phyloP scores from a whole-genome alignment of 2,329 filamentous ascomycete species.

The Aspergillus ochraceoroseus region DNA sequence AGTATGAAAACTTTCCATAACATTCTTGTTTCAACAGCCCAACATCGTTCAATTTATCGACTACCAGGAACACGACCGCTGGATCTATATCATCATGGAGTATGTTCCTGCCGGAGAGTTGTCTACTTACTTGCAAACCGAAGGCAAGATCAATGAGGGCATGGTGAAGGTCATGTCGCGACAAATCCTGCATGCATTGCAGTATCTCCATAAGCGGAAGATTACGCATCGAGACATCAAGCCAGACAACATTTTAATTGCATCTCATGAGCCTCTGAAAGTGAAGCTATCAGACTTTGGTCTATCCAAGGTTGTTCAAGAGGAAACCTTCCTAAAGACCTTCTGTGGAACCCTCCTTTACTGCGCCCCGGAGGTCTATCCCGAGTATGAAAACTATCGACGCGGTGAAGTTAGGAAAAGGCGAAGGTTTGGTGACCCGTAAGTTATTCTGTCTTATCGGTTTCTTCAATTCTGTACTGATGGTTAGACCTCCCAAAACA shows the following conservation, averaged over 20 bases:
- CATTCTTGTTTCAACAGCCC: conserved; percentile 46
- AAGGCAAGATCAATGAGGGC: conserved; percentile 61
- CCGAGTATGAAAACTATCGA: conserved; percentile 65
- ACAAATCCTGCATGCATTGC: conserved; percentile 69
- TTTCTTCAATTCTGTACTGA: conserved; percentile 14
- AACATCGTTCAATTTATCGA: conserved; percentile 92
- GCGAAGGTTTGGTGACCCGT: conserved; percentile 51
- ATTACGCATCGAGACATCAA: conserved; percentile 99
- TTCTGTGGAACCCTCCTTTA: conserved; percentile 96
- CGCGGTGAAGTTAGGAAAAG: conserved; percentile 58
- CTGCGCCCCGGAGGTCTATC: conserved; percentile 94
- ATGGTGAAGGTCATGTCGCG: conserved; percentile 66
- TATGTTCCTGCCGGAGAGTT: conserved; percentile 79
- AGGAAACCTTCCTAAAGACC: conserved; percentile 87
- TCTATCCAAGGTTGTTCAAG: conserved; percentile 87
- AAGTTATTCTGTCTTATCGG: conserved; percentile 21
- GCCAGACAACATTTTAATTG: conserved; percentile 91
- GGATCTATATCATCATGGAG: conserved; percentile 97
- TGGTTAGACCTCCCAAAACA: conserved; percentile 44
- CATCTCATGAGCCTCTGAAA: conserved; percentile 64
- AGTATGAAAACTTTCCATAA: conserved; percentile 11
- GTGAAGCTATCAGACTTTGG: conserved; percentile 97
- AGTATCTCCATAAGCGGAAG: conserved; percentile 77
- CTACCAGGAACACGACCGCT: conserved; percentile 72
- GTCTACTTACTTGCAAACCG: conserved; percentile 62